Percentiles rank a stretch among this genome's conserved stretches.
phyloP scores from a whole-genome alignment of 129 eudicot species.

The Flaveria robusta region DNA sequence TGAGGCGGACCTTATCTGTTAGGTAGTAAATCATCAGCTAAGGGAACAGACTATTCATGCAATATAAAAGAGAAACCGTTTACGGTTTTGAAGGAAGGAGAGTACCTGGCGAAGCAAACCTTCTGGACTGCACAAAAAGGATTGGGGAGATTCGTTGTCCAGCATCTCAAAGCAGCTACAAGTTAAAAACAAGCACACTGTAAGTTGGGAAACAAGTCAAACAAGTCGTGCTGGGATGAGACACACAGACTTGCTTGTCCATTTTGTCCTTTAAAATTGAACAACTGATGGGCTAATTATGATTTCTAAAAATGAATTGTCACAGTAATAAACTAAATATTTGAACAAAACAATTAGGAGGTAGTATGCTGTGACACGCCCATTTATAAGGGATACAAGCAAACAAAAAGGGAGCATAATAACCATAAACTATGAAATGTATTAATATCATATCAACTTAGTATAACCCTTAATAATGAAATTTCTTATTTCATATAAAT shows the following conservation, averaged over 20 bases:
- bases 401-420: background rate
- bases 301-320: background rate
- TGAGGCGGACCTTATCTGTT: constrained; percentile 57
- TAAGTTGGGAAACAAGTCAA: background rate
- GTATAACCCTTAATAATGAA: background rate
- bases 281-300: background rate
- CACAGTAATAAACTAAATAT: background rate
- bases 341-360: background rate
- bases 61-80: background rate
- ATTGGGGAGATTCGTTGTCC: constrained; percentile 56
- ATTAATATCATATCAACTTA: background rate
- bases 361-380: background rate
- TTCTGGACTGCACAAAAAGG: constrained; percentile 61
- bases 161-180: constrained; percentile 68
- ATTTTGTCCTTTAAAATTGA: background rate
- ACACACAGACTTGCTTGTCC: background rate
- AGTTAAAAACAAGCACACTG: constrained; percentile 1
- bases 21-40: constrained; percentile 19
- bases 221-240: background rate
- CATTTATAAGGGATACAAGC: background rate
- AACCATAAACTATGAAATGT: background rate
- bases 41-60: background rate
- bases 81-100: background rate
- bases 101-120: constrained; percentile 65
- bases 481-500: background rate